Base-by-base conservation (phyloP, 805 yeast genomes). In the Isabelozyma heimii region DNA sequence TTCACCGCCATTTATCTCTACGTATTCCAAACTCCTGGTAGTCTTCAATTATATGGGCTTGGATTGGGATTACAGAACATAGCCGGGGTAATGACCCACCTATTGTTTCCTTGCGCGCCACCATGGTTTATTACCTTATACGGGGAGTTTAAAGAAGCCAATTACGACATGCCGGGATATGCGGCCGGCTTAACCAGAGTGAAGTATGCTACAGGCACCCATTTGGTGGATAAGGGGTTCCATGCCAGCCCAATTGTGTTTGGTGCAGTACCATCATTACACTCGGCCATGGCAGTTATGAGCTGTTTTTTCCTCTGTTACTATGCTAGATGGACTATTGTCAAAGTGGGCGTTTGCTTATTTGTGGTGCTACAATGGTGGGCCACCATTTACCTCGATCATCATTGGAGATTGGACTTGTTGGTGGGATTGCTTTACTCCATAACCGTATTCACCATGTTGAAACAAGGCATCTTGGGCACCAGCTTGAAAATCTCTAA, bases 381-480 rank as follows among this genome's bases (percentile, higher is more conserved):
- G 89, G 82, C 88, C 24, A 83, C 89, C 3, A 82, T 85, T 67
- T 85, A 85, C 57, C 63, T 85, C 49, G 89, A 84, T 60, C 90
- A 84, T 63, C 91, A 85, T 62, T 85, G 84, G 77, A 71, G 88
- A 50, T 63, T 84, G 35, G 90, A 85, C 59, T 66, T 84, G 46
- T 62, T 83, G 38, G 70, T 72, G n/a, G 89, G 89, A 7, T 62
- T 80, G 59, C 30, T 70, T 4, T 85, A 85, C 65, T 76, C 87
- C 0, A 52, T 81, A 4, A 33, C 65, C 10, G 57, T 72, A 20
- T 82, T 77, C 62, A 58, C 72, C 2, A 9, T 79, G 2, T 67
- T 80, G 47, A 62, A 62, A 47, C 50, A 57, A 13, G 42, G 42
- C 5, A 40, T 16, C 10, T 40, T 40, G n/a, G 42, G 42, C n/a